Conservation (phyloP, 345 rosid species). For the Luvunga scandens region DNA sequence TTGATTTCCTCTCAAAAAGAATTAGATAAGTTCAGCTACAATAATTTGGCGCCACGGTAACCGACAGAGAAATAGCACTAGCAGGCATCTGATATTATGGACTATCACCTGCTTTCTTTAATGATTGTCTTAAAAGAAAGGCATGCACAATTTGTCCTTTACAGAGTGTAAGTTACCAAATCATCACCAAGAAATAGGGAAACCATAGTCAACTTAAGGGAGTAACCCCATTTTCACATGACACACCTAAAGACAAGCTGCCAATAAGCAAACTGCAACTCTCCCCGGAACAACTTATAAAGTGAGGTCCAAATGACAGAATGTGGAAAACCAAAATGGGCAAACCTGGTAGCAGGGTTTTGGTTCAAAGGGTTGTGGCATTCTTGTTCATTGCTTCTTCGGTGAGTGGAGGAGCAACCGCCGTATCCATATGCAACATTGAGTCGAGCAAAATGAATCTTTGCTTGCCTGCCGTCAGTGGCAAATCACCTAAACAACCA, state of each 20-base stretch:
- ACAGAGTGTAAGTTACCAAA: not conserved
- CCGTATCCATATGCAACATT: conserved; percentile 33
- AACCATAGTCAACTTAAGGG: not conserved
- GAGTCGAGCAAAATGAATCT: conserved; percentile 28
- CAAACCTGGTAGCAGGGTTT: not conserved
- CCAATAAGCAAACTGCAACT: not conserved
- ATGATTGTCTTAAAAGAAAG: not conserved
- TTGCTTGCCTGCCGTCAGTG: conserved; percentile 52
- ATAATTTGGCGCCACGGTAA: not conserved
- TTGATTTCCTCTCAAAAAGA: not conserved
- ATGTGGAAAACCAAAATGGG: not conserved
- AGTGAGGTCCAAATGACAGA: not conserved
- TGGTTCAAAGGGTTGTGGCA: conserved; percentile 3
- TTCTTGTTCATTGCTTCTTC: conserved; percentile 19
- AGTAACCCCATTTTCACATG: conserved; percentile 15
- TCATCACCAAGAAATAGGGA: not conserved
- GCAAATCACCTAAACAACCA: conserved; percentile 43
- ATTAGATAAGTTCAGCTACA: not conserved
- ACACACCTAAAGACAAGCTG: not conserved
- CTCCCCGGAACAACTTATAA: not conserved
- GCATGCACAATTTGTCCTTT: not conserved
- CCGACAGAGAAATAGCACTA: conserved; percentile 32
- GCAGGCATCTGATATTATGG: not conserved
- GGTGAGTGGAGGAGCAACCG: conserved; percentile 23
- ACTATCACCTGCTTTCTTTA: too few relatives aligned